Conservation (phyloP, 2,329 filamentous ascomycete genomes). For the Epichloe sibirici region DNA sequence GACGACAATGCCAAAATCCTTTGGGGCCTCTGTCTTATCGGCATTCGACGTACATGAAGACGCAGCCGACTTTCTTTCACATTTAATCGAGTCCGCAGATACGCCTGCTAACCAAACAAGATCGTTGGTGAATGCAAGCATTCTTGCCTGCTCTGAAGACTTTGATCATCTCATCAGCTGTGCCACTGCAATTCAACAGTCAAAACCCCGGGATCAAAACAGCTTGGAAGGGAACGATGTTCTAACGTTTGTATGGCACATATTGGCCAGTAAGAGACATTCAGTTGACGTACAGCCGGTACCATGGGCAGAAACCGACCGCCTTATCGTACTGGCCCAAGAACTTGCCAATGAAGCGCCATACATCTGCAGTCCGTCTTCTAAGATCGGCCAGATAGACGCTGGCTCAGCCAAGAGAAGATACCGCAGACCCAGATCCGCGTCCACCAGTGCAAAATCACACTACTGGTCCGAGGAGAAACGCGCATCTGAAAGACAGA, state of each 20-base stretch:
- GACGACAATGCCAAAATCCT: neutral
- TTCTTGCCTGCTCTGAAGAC: slow-evolving; percentile 21
- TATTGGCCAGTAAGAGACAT: slow-evolving; percentile 8
- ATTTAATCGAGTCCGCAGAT: slow-evolving; percentile 16
- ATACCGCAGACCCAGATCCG: neutral
- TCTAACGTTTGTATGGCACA: slow-evolving; percentile 19
- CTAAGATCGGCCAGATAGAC: neutral
- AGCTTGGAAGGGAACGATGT: slow-evolving; percentile 22
- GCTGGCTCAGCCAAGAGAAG: neutral
- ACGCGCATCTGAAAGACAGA: neutral
- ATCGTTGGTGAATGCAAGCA: slow-evolving; percentile 17
- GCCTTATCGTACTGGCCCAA: slow-evolving; percentile 20
- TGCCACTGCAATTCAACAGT: slow-evolving; percentile 17
- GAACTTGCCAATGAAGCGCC: slow-evolving; percentile 15
- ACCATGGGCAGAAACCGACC: slow-evolving; percentile 24
- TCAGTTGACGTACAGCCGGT: slow-evolving; percentile 3
- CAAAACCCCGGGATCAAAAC: slow-evolving; percentile 5
- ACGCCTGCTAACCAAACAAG: slow-evolving; percentile 16
- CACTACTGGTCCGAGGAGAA: slow-evolving; percentile 1
- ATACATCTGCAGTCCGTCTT: slow-evolving; percentile 7
- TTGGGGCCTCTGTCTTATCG: slow-evolving; percentile 4
- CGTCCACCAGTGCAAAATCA: neutral
- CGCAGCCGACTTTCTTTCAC: slow-evolving; percentile 18
- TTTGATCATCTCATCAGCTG: slow-evolving; percentile 23
- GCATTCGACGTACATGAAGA: slow-evolving; percentile 23